Conservation (phyloP, 2,329 filamentous ascomycete species). For the Lasiodiplodia hormozganensis region DNA sequence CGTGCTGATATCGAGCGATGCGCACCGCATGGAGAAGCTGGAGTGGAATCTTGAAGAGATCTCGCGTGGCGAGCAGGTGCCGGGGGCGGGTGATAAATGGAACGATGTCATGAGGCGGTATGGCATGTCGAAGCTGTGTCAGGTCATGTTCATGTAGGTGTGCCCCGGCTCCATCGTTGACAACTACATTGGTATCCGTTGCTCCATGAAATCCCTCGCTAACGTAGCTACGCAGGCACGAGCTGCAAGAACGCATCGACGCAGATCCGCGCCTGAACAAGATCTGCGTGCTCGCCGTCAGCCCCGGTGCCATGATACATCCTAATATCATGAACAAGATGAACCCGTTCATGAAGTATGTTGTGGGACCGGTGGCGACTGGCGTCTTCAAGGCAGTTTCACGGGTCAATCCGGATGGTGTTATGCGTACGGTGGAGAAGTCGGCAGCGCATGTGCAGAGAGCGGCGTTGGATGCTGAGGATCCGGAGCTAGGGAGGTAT, state of each 20-base stretch:
- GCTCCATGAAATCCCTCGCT: neutral
- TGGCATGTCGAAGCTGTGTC: slow-evolving; percentile 13
- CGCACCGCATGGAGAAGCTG: neutral
- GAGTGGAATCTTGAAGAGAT: slow-evolving; percentile 9
- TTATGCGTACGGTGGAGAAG: slow-evolving; percentile 2
- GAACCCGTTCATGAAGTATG: neutral
- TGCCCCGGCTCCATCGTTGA: neutral
- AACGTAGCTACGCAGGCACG: neutral
- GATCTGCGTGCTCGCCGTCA: neutral
- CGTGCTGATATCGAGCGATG: slow-evolving; percentile 33
- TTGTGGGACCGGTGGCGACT: neutral
- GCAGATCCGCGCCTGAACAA: neutral
- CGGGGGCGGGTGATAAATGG: neutral
- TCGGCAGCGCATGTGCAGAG: slow-evolving; percentile 19
- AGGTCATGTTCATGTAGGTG: slow-evolving; percentile 24
- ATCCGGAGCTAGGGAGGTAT: neutral
- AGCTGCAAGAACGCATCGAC: neutral
- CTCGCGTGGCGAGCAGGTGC: neutral
- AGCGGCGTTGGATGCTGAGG: neutral
- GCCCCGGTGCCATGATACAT: slow-evolving; percentile 16
- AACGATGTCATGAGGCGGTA: slow-evolving; percentile 21
- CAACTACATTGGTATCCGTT: no score
- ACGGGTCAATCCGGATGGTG: neutral
- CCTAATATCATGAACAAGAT: neutral
- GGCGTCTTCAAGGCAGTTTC: neutral